Conservation (phyloP, 306 rosid species). For the Gastrolobium villosum region DNA sequence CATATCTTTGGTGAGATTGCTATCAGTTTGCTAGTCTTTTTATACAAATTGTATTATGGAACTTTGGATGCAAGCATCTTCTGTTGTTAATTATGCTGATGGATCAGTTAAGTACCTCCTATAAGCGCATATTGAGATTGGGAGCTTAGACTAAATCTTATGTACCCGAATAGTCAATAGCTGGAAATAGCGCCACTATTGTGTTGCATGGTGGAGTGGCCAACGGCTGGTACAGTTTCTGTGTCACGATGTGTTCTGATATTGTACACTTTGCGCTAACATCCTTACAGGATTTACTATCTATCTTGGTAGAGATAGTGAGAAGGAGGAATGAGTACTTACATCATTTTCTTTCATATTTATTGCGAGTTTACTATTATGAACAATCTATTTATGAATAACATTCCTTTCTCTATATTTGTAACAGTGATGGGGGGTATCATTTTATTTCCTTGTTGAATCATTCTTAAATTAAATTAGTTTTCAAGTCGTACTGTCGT, state of each 20-base stretch:
- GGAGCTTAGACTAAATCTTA: slow-evolving; percentile 20
- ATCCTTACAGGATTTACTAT: too few species aligned
- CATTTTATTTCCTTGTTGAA: slow-evolving; percentile 4
- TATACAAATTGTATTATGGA: slow-evolving; percentile 12
- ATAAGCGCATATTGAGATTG: slow-evolving; percentile 19
- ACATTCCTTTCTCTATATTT: slow-evolving; percentile 15
- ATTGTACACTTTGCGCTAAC: too few species aligned
- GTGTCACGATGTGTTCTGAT: background rate
- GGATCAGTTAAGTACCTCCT: background rate
- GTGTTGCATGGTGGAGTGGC: background rate
- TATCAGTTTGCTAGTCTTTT: slow-evolving; percentile 18
- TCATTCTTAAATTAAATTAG: background rate
- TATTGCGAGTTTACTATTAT: background rate
- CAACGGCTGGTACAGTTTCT: background rate
- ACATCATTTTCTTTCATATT: background rate
- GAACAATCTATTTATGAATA: background rate
- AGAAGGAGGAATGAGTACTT: background rate
- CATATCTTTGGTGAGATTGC: background rate
- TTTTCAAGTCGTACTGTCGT: background rate
- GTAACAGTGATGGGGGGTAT: background rate
- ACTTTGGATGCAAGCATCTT: slow-evolving; percentile 30
- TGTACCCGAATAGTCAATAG: background rate
- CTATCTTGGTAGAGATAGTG: background rate
- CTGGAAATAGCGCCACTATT: background rate
- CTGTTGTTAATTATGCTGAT: slow-evolving; percentile 8